Evolutionary conservation across 768 basidiomycete genomes (phyloP).

Genomic region (Russula griseocarnosa): DNA sequence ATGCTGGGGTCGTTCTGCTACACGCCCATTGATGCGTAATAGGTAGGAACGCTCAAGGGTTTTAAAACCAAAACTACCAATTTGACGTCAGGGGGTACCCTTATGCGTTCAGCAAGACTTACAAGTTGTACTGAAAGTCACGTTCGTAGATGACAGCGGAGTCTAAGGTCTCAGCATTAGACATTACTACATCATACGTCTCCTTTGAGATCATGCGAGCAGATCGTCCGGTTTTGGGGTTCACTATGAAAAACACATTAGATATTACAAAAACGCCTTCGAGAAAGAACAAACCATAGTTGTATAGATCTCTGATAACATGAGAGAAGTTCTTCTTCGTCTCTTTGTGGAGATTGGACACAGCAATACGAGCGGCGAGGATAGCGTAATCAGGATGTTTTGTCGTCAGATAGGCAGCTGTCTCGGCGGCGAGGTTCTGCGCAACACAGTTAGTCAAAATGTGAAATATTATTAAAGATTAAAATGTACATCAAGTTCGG

Average conservation of each 20-base stretch:
- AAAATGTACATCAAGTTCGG: conserved; percentile 83
- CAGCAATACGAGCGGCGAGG: conserved; percentile 96
- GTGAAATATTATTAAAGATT: neutral
- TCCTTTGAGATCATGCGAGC: conserved; percentile 91
- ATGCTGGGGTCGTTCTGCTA: conserved; percentile 96
- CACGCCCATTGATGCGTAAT: conserved; percentile 87
- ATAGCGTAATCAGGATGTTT: conserved; percentile 98
- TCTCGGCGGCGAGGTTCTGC: conserved; percentile 94
- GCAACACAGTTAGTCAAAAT: conserved; percentile 1
- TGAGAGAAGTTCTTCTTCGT: conserved; percentile 96
- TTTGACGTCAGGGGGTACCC: conserved; percentile 9
- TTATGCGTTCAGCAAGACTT: conserved; percentile 33
- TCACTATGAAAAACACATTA: conserved; percentile 48
- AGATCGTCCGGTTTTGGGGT: conserved; percentile 87
- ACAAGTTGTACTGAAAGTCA: conserved; percentile 97
- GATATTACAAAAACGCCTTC: neutral
- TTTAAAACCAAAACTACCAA: conserved; percentile 92
- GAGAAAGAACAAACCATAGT: conserved; percentile 56
- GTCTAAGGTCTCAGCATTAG: conserved; percentile 78
- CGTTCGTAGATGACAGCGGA: conserved; percentile 97
- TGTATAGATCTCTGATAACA: conserved; percentile 87
- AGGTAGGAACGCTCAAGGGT: conserved; percentile 98
- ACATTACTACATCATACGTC: conserved; percentile 76
- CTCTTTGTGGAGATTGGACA: conserved; percentile 98
- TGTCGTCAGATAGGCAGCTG: conserved; percentile 94